phyloP scores from a whole-genome alignment of 1,284 basidiomycete genomes.

The Trichosporon ovoides region DNA sequence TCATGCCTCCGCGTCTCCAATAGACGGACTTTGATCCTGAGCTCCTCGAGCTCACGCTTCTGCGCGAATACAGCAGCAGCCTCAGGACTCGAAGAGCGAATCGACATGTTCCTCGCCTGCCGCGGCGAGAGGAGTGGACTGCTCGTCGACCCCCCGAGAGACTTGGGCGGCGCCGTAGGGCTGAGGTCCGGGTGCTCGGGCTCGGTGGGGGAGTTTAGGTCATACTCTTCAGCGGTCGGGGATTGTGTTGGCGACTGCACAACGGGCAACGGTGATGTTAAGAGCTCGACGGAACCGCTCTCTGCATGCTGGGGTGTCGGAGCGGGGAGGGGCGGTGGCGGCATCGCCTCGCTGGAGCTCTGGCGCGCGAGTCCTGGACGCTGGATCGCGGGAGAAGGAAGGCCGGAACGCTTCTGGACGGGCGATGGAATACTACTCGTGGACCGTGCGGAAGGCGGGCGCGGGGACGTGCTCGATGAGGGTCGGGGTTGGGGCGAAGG shows the following conservation, averaged over 20 bases:
- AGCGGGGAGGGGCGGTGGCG: neutral
- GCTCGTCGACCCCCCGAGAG: neutral
- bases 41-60: conserved; percentile 60
- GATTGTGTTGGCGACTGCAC: neutral
- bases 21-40: conserved; percentile 74
- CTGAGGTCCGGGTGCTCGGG: neutral
- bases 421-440: conserved; percentile 1
- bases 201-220: neutral
- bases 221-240: neutral
- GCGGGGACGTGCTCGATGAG: too few relatives aligned
- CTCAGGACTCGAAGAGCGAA: conserved; percentile 10
- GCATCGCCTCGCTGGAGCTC: neutral
- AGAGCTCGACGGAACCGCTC: neutral
- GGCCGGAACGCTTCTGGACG: neutral
- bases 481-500: too few relatives aligned
- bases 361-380: neutral
- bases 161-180: neutral
- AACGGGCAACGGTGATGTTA: neutral
- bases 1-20: conserved; percentile 81
- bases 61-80: conserved; percentile 25
- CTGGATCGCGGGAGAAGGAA: neutral
- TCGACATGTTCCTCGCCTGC: conserved; percentile 2
- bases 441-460: conserved; percentile 1
- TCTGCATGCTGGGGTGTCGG: neutral
- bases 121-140: conserved; percentile 3